Conservation (phyloP, 768 basidiomycete species). For the Suillus plorans region DNA sequence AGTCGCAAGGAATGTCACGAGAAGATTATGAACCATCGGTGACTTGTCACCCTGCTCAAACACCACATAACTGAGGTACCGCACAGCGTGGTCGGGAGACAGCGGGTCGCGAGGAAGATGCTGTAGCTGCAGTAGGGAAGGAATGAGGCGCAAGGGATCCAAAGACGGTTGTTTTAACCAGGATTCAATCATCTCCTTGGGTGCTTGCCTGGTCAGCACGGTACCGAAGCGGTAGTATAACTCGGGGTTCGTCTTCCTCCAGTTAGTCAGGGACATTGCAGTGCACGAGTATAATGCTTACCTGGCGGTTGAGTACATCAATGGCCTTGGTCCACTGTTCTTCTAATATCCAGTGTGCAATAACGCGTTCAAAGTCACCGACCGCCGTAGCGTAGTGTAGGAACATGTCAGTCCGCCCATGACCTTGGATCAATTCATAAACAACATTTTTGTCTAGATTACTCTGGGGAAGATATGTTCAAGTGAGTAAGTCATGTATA, state of each 20-base stretch:
- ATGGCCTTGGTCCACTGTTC: constrained; percentile 92
- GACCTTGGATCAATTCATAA: constrained; percentile 91
- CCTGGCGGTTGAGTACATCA: constrained; percentile 88
- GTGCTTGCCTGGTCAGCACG: constrained; percentile 80
- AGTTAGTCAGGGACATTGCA: constrained; percentile 8
- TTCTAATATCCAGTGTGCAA: constrained; percentile 90
- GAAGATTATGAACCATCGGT: constrained; percentile 89
- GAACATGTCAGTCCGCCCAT: constrained; percentile 91
- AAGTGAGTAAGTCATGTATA: not conserved
- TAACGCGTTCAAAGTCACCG: constrained; percentile 80
- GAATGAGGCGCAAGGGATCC: constrained; percentile 83
- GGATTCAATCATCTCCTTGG: constrained; percentile 88
- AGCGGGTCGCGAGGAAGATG: constrained; percentile 70
- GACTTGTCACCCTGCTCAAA: constrained; percentile 80
- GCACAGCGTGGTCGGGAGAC: constrained; percentile 81
- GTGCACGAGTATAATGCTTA: constrained; percentile 30
- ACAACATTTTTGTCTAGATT: constrained; percentile 84
- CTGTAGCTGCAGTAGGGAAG: constrained; percentile 82
- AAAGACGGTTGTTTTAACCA: constrained; percentile 84
- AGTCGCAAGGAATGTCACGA: constrained; percentile 82
- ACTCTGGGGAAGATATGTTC: constrained; percentile 44
- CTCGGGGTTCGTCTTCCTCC: constrained; percentile 69
- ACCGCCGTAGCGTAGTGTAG: constrained; percentile 83
- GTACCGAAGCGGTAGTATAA: constrained; percentile 93
- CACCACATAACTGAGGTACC: constrained; percentile 84